phyloP scores from a whole-genome alignment of 108 stramenopile species.

The Schizochytrium sp. region DNA sequence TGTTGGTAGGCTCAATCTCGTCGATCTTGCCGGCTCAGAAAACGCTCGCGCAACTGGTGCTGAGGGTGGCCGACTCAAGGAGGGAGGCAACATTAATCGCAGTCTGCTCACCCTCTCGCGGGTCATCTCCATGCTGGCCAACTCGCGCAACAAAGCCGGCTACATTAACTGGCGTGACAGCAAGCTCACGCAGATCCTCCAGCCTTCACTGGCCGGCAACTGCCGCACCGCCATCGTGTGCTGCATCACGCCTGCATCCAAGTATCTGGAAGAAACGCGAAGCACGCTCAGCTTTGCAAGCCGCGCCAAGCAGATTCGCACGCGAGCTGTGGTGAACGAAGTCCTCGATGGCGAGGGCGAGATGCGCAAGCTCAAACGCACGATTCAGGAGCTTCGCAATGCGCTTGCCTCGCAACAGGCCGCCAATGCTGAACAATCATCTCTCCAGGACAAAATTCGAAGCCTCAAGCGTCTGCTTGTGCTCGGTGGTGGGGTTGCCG shows the following conservation, averaged over 20 bases:
- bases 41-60: conserved; percentile 56
- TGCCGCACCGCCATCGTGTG: conserved; percentile 87
- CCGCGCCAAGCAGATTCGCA: conserved; percentile 50
- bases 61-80: conserved; percentile 87
- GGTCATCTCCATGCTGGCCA: conserved; percentile 62
- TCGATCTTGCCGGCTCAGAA: conserved; percentile 57
- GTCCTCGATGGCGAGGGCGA: conserved; percentile 12
- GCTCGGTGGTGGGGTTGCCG: neutral
- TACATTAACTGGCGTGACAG: conserved; percentile 62
- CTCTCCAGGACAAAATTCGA: neutral
- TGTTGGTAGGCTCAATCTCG: conserved; percentile 48
- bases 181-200: conserved; percentile 92
- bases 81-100: conserved; percentile 97
- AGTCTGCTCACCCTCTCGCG: conserved; percentile 74
- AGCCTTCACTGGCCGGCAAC: conserved; percentile 89
- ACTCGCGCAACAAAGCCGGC: conserved; percentile 35
- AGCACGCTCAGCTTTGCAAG: conserved; percentile 87
- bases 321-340: conserved; percentile 1
- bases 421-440: neutral
- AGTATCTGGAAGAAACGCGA: conserved; percentile 83
- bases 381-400: neutral
- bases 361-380: neutral
- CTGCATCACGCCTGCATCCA: conserved; percentile 73
- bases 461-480: neutral
- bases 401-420: neutral